These are phyloP conservation scores for Domatiomyces globalis DNA, from an alignment of 2,329 filamentous ascomycete genomes.

Conservation along the genomic window DNA sequence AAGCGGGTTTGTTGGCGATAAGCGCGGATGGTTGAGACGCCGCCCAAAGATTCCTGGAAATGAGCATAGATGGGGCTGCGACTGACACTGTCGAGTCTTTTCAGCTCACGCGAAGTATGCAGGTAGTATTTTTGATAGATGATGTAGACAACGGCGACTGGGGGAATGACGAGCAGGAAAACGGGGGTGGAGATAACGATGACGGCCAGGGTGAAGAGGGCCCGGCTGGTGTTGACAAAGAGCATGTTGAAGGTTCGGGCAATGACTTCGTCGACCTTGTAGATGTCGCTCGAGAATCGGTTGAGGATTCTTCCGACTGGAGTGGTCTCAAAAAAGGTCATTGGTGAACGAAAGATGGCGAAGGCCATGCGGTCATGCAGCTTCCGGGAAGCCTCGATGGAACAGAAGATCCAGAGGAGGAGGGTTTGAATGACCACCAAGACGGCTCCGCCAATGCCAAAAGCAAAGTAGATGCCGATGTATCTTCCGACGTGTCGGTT, in stretches of 20 bases:
- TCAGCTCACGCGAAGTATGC: conserved; percentile 86
- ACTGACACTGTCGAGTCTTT: conserved; percentile 87
- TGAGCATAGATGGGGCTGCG: conserved; percentile 95
- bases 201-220: conserved; percentile 70
- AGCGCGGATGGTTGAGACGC: conserved; percentile 87
- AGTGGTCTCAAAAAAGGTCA: conserved; percentile 98
- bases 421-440: conserved; percentile 76
- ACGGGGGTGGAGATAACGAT: conserved; percentile 69
- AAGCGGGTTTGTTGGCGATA: conserved; percentile 83
- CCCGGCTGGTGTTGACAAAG: conserved; percentile 60
- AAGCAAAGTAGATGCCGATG: conserved; percentile 87
- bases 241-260: conserved; percentile 97
- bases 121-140: conserved; percentile 97
- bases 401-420: conserved; percentile 98
- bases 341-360: conserved; percentile 91
- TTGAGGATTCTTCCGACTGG: conserved; percentile 94
- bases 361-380: conserved; percentile 95
- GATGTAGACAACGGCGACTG: conserved; percentile 66
- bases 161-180: conserved; percentile 69
- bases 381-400: conserved; percentile 94
- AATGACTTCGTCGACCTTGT: conserved; percentile 73
- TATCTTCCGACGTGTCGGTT: conserved; percentile 77
- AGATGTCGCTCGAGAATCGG: conserved; percentile 66
- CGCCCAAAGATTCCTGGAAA: conserved; percentile 92
- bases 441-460: conserved; percentile 73